Base-by-base conservation (phyloP, 176 grass and related monocot species). In the Phoenix dactylifera region DNA sequence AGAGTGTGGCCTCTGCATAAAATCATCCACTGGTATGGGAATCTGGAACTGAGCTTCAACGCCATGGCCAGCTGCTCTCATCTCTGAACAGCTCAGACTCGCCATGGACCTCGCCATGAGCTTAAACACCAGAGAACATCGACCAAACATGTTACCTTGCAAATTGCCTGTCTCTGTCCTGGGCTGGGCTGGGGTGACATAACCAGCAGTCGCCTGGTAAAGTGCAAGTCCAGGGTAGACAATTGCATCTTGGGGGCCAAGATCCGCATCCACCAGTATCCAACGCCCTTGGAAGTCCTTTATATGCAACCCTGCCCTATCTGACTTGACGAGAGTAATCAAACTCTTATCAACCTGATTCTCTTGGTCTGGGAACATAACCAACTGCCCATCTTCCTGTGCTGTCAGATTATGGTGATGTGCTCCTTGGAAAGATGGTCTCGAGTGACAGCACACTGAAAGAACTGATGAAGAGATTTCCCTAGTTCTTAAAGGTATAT, bases 391-490 rank as follows among this genome's bases (percentile, higher is more conserved):
- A 51, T 74, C 79, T 51, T 83, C 73, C 58, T 73, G 80, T 26
- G 68, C 67, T 66, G 76, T 60, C 55, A 83, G 24, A 17, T 9
- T 62, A 28, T 76, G 79, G 32, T 89, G 79, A 25, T 77, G 67
- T 3, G 25, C 59, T 62, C 68, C 89, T 75, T 81, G 65, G 22
- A 89, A 78, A 63, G 89, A 89, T 7, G 82, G 82, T 58, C 85
- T 86, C 16, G 82, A 89, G 64, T 89, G 85, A 26, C 85, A 95
- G 66, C 82, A 89, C 23, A 79, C 76, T 16, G 90, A 89, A 70
- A 95, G 85, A 68, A 95, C 82, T 18, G 90, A 95, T 4, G 90
- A 95, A 15, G 90, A 89, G 29, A 95, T 75, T 53, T 89, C 90
- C n/a, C 77, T 66, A 55, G 72, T 78, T 63, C 90, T 86, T 58